These are phyloP conservation scores for Boletus barrowsii DNA, from an alignment of 768 basidiomycete genomes.

Conservation along the genomic window DNA sequence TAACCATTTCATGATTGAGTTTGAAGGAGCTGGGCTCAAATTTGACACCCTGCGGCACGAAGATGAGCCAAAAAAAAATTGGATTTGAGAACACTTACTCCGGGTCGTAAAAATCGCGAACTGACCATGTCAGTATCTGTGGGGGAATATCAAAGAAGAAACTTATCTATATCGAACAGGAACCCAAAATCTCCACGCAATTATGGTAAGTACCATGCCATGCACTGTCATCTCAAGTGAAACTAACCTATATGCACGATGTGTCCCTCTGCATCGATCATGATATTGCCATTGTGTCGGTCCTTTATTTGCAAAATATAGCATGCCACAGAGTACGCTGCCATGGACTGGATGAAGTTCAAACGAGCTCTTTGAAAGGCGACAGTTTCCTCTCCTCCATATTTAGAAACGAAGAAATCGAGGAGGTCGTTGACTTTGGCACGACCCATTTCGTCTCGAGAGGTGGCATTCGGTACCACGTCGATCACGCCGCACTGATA, in stretches of 20 bases:
- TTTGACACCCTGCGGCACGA: slow-evolving; percentile 77
- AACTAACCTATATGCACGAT: slow-evolving; percentile 89
- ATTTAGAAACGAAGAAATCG: slow-evolving; percentile 91
- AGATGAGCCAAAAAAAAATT: slow-evolving; percentile 4
- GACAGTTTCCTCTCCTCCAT: slow-evolving; percentile 85
- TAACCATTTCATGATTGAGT: slow-evolving; percentile 97
- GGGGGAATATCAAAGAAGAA: slow-evolving; percentile 1
- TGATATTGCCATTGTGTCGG: slow-evolving; percentile 98
- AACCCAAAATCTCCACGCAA: slow-evolving; percentile 81
- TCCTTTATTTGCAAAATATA: slow-evolving; percentile 99
- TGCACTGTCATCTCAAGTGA: not conserved
- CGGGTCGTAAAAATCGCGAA: slow-evolving; percentile 46
- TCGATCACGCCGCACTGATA: slow-evolving; percentile 94
- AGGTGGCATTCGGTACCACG: slow-evolving; percentile 96
- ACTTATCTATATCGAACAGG: slow-evolving; percentile 98
- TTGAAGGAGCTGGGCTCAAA: slow-evolving; percentile 99
- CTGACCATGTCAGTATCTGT: slow-evolving; percentile 27
- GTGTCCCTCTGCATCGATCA: slow-evolving; percentile 98
- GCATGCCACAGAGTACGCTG: slow-evolving; percentile 96
- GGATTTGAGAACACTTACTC: slow-evolving; percentile 40
- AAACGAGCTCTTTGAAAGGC: slow-evolving; percentile 89
- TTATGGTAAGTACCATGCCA: slow-evolving; percentile 5
- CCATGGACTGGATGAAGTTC: slow-evolving; percentile 99
- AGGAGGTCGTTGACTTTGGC: slow-evolving; percentile 96
- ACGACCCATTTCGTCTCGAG: slow-evolving; percentile 98